Evolutionary conservation across 345 rosid genomes (phyloP).

Genomic region (Populus deltoides): DNA sequence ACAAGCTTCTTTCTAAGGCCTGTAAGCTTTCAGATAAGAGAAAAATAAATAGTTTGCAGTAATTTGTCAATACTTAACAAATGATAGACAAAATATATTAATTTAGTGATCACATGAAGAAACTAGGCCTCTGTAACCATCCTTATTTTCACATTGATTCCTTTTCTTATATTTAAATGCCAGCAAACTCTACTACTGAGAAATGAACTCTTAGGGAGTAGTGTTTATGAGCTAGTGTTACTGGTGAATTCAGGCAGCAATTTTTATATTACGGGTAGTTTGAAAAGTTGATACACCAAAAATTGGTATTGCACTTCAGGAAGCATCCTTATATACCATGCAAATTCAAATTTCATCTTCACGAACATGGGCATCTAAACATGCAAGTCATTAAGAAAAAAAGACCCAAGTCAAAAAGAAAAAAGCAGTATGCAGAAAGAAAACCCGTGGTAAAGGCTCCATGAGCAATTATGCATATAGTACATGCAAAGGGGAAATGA

Average conservation of each 20-base stretch:
- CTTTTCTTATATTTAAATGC: background rate
- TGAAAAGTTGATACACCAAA: background rate
- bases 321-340: background rate
- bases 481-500: constrained; percentile 9
- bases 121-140: background rate
- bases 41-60: constrained; percentile 9
- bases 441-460: background rate
- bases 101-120: background rate
- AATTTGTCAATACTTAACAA: background rate
- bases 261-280: background rate
- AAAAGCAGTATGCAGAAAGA: background rate
- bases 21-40: constrained; percentile 60
- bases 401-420: background rate
- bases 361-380: background rate
- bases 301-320: background rate
- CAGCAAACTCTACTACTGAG: background rate
- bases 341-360: background rate
- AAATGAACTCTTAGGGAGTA: background rate
- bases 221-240: background rate
- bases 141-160: background rate
- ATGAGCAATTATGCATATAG: background rate
- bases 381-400: too few relatives aligned
- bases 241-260: background rate
- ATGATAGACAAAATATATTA: background rate
- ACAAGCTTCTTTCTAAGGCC: constrained; percentile 66